Percentiles rank a stretch among this genome's conserved stretches.
These are phyloP conservation scores for Pleodorina starrii DNA, from an alignment of 139 green algal species.

Conservation along the genomic window DNA sequence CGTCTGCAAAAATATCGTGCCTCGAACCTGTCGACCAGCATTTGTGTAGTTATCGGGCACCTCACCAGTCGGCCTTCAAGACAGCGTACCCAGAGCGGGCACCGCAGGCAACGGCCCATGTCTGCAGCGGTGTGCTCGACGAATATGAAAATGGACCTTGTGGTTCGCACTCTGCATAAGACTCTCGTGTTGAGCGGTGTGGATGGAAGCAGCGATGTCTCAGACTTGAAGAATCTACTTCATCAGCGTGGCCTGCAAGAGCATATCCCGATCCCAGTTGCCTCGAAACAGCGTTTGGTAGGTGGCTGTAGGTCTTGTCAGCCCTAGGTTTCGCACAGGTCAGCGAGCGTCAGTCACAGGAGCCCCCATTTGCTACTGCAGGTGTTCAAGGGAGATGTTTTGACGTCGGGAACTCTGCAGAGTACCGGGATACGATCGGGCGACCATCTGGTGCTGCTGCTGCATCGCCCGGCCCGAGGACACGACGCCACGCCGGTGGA, in stretches of 20 bases:
- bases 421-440: neutral
- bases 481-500: neutral
- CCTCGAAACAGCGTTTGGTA: constrained; percentile 18
- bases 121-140: neutral
- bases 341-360: too few species aligned
- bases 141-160: neutral
- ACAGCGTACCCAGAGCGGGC: too few species aligned
- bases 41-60: too few species aligned
- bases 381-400: neutral
- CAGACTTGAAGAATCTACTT: neutral
- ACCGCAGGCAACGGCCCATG: too few species aligned
- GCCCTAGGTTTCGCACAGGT: too few species aligned
- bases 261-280: neutral
- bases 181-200: neutral
- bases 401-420: neutral
- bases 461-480: neutral
- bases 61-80: too few species aligned
- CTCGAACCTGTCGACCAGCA: too few species aligned
- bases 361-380: neutral
- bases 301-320: neutral
- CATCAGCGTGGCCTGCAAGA: neutral
- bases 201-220: neutral
- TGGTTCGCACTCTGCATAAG: neutral
- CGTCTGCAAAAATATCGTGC: too few species aligned
- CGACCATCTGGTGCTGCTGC: constrained; percentile 21